Conservation (phyloP, 352 stramenopile species). For the Phytophthora pini region DNA sequence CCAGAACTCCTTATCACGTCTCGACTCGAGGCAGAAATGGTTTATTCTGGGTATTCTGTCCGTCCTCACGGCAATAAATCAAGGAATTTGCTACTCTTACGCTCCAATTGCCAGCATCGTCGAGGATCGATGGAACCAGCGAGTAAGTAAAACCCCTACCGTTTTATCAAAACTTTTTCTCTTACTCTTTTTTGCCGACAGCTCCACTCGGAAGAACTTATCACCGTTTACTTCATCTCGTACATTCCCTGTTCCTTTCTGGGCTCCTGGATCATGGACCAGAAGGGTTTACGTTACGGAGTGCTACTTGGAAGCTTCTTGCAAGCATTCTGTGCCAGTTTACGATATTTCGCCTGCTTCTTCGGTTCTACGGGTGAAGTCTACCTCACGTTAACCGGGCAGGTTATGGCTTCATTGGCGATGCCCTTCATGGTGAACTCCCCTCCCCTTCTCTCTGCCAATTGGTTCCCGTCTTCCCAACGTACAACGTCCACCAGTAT, state of each 20-base stretch:
- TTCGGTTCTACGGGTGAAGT: conserved; percentile 27
- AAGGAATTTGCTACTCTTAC: conserved; percentile 79
- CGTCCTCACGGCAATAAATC: conserved; percentile 61
- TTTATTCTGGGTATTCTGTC: conserved; percentile 69
- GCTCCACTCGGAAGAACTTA: conserved; percentile 68
- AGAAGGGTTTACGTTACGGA: conserved; percentile 59
- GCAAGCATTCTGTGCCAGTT: conserved; percentile 49
- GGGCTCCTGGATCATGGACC: conserved; percentile 78
- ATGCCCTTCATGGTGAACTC: conserved; percentile 89
- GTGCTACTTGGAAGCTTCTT: conserved; percentile 60
- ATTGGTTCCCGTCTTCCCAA: conserved; percentile 71
- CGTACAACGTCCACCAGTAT: conserved; percentile 69
- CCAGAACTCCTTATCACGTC: background rate
- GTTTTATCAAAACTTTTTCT: background rate
- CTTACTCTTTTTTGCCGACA: conserved; percentile 10
- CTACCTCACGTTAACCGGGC: conserved; percentile 50
- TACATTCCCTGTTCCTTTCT: conserved; percentile 80
- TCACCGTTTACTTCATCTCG: conserved; percentile 75
- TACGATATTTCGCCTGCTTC: conserved; percentile 53
- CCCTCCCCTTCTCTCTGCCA: conserved; percentile 63
- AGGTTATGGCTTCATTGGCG: conserved; percentile 64
- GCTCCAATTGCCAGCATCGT: conserved; percentile 63
- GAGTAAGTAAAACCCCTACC: conserved; percentile 24
- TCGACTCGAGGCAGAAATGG: conserved; percentile 47
- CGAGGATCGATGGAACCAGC: conserved; percentile 58